Base-by-base conservation (phyloP, 1,284 basidiomycete species). In the Apiotrichum porosum region DNA sequence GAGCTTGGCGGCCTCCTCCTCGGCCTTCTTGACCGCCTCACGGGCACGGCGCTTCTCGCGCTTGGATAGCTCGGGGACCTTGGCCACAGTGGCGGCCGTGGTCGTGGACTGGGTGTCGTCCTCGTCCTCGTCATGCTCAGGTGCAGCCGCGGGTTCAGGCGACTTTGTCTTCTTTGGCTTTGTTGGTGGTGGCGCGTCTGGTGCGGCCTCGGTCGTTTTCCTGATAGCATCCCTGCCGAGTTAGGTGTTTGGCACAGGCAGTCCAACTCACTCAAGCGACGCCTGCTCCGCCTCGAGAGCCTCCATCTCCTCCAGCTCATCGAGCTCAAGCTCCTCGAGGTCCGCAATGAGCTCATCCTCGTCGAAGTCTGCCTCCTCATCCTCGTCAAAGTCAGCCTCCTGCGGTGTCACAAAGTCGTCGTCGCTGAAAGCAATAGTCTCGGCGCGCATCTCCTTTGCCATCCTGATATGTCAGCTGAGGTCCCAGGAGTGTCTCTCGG, bases 21-120 rank as follows among this genome's bases (percentile, higher is more conserved):
- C 71, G 2, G 68, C 80, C 48, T 82, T 83, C 73, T 88, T 92
- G 57, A 81, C 84, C 6, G 82, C 84, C 67, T 93, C 86, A 42
- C 82, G 78, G 6, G 84, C 82, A 45, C 83, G 79, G 38, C 91
- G 76, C 68, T 85, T 90, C 26, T 93, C 89, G 44, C 80, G 81
- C 71, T 94, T 95, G 3, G 86, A 84, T 32, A 81, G 66, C 58
- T 79, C 77, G 26, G 57, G 66, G 13, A 48, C 37, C 14, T 39
- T 45, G 3, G 41, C 30, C 17, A 41, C 48, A 1, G 45, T 12
- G 24, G 37, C 48, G 4, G 48, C n/a, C n/a, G n/a, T n/a, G n/a
- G n/a, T n/a, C n/a, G n/a, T n/a, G n/a, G n/a, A n/a, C n/a, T n/a
- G 47, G 14, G 49, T 54, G 22, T 51, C 37, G n/a, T 45, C 42